Percentiles rank a stretch among this genome's conserved stretches.
These are phyloP conservation scores for Udeniomyces megalosporus DNA, from an alignment of 768 basidiomycete species.

Conservation along the genomic window DNA sequence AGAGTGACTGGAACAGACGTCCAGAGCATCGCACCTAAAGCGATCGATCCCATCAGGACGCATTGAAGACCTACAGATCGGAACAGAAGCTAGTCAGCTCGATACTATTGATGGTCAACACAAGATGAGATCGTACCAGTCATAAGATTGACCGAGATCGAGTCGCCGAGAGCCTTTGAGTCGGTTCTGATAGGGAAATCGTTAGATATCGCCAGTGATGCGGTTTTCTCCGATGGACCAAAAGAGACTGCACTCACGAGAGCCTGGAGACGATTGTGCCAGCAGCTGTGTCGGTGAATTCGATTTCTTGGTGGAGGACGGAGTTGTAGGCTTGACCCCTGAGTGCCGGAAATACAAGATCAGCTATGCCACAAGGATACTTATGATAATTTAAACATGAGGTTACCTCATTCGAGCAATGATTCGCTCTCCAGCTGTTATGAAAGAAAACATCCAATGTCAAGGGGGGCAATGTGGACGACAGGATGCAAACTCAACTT, in stretches of 20 bases:
- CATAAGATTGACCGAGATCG: constrained; percentile 1
- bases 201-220: background rate
- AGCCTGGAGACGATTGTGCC: constrained; percentile 13
- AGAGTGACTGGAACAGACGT: constrained; percentile 9
- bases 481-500: background rate
- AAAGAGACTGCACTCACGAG: background rate
- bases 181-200: constrained; percentile 3
- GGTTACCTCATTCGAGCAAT: constrained; percentile 14
- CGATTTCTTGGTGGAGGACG: constrained; percentile 14
- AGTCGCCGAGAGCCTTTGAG: constrained; percentile 11
- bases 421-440: constrained; percentile 9
- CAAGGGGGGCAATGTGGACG: background rate
- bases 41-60: constrained; percentile 4
- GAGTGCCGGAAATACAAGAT: no score
- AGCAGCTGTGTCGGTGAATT: constrained; percentile 13
- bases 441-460: background rate
- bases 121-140: background rate
- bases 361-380: no score
- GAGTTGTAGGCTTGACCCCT: constrained; percentile 1
- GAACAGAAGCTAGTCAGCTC: no score
- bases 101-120: background rate
- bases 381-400: no score
- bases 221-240: background rate
- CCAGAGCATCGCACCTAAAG: constrained; percentile 10
- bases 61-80: background rate